phyloP scores from a whole-genome alignment of 768 basidiomycete species.

The Termitomyces sp. region DNA sequence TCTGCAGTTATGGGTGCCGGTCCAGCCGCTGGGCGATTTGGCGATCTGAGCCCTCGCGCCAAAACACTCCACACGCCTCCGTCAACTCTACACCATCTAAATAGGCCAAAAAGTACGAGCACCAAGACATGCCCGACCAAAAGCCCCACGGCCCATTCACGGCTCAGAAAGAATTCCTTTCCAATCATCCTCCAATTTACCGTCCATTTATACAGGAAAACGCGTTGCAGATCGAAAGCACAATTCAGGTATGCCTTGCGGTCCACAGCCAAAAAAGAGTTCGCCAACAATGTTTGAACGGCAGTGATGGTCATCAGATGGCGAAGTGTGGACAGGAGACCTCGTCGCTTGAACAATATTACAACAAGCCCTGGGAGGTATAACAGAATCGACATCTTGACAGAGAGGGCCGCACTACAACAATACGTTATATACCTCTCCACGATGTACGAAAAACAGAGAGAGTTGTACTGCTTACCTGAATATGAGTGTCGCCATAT shows the following conservation, averaged over 20 bases:
- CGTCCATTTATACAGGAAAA: constrained; percentile 95
- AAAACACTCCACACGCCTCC: constrained; percentile 63
- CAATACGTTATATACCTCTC: background rate
- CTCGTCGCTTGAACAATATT: constrained; percentile 69
- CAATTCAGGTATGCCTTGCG: constrained; percentile 59
- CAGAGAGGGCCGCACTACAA: constrained; percentile 69
- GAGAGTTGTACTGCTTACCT: constrained; percentile 44
- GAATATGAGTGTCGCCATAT: constrained; percentile 60
- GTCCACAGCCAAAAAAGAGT: constrained; percentile 62
- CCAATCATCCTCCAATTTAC: constrained; percentile 93
- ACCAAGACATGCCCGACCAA: constrained; percentile 58
- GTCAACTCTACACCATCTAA: constrained; percentile 71
- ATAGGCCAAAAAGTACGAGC: constrained; percentile 61
- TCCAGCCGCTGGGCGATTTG: constrained; percentile 46
- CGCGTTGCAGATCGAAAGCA: constrained; percentile 84
- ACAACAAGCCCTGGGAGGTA: constrained; percentile 88
- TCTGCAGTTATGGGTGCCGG: constrained; percentile 46
- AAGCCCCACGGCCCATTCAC: constrained; percentile 52
- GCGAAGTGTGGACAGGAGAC: constrained; percentile 45
- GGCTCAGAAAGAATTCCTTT: constrained; percentile 70
- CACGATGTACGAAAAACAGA: background rate
- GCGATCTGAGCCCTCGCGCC: constrained; percentile 42
- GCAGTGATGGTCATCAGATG: constrained; percentile 42
- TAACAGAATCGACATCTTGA: constrained; percentile 93
- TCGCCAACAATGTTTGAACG: constrained; percentile 57